Conservation (phyloP, 2,329 filamentous ascomycete genomes). For the Chaetomiaceae sp. region DNA sequence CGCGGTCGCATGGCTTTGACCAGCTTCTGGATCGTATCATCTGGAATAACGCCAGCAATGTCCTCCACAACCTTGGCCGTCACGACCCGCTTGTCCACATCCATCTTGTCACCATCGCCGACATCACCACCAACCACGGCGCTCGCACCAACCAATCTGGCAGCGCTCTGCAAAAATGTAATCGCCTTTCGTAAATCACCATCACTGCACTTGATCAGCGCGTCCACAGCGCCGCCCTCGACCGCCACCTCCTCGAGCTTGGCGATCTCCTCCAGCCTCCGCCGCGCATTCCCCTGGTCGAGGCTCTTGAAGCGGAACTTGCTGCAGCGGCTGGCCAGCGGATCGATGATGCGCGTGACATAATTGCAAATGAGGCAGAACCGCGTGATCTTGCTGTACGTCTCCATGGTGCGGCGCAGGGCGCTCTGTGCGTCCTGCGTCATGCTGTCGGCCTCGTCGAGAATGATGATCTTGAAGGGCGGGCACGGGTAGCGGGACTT, state of each 20-base stretch:
- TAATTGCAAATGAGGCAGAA: conserved; percentile 99
- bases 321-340: conserved; percentile 84
- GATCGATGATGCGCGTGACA: conserved; percentile 96
- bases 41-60: conserved; percentile 91
- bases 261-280: conserved; percentile 78
- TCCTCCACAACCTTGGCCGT: conserved; percentile 83
- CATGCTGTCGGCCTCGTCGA: conserved; percentile 98
- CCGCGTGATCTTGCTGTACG: conserved; percentile 90
- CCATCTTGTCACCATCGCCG: conserved; percentile 54
- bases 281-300: conserved; percentile 78
- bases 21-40: conserved; percentile 64
- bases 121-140: conserved; percentile 51
- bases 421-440: conserved; percentile 96
- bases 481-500: conserved; percentile 79
- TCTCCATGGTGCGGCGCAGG: conserved; percentile 94
- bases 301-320: conserved; percentile 98
- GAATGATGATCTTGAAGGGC: conserved; percentile 97
- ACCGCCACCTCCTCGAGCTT: conserved; percentile 69
- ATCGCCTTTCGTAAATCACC: conserved; percentile 95
- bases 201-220: conserved; percentile 81
- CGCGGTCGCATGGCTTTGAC: conserved; percentile 72
- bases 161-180: conserved; percentile 93
- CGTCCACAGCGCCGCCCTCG: conserved; percentile 74
- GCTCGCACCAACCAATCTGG: conserved; percentile 75
- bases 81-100: conserved; percentile 56